Evolutionary conservation across 2,329 filamentous ascomycete genomes (phyloP).

Genomic region (Colletotrichum scovillei): DNA sequence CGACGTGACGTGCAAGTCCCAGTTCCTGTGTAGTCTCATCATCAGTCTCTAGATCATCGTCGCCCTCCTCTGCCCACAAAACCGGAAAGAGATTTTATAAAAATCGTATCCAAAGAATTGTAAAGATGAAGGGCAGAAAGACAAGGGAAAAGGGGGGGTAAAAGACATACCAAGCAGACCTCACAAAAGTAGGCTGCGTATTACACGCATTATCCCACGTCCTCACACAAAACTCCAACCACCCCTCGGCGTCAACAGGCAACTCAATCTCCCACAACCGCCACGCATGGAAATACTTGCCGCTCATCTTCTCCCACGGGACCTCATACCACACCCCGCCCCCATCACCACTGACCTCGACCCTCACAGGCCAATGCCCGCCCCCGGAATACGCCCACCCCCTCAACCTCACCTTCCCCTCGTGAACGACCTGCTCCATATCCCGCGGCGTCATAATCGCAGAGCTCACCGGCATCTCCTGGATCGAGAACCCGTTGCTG

Average conservation of each 20-base stretch:
- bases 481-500: constrained; percentile 72
- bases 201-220: constrained; percentile 73
- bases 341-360: constrained; percentile 73
- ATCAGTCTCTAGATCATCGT: neutral
- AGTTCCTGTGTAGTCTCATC: constrained; percentile 66
- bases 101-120: too few species aligned
- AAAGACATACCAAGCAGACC: constrained; percentile 40
- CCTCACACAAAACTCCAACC: constrained; percentile 68
- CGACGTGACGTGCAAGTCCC: constrained; percentile 73
- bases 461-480: constrained; percentile 77
- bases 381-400: constrained; percentile 70
- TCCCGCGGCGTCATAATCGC: constrained; percentile 74
- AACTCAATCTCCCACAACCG: constrained; percentile 72
- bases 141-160: too few species aligned
- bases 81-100: too few species aligned
- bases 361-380: constrained; percentile 69
- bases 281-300: constrained; percentile 74
- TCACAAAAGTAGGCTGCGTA: constrained; percentile 66
- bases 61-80: too few species aligned
- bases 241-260: constrained; percentile 71
- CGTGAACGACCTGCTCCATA: constrained; percentile 69
- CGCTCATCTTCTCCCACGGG: constrained; percentile 67
- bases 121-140: neutral
- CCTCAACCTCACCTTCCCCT: constrained; percentile 65
- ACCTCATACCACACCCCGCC: constrained; percentile 74